phyloP scores from a whole-genome alignment of 345 rosid genomes.

The Gossypium sturtianum region DNA sequence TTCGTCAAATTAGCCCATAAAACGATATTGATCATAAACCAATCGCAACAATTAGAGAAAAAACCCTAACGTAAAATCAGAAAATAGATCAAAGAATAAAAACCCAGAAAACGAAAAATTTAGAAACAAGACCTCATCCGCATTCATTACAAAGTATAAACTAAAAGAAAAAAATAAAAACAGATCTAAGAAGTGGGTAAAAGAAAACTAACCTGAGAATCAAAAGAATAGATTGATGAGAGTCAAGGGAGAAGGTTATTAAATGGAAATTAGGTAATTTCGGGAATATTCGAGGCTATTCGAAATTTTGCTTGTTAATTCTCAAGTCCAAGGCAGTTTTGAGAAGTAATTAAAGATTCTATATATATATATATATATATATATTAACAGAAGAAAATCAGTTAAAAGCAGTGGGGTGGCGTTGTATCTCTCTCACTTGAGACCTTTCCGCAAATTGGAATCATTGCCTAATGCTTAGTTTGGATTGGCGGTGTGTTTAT shows the following conservation, averaged over 20 bases:
- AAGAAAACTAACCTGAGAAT: neutral
- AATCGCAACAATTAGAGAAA: neutral
- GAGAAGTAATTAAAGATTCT: neutral
- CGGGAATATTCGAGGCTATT: neutral
- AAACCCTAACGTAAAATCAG: neutral
- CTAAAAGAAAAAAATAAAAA: neutral
- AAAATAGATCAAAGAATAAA: neutral
- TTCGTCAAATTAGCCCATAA: neutral
- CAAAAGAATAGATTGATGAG: neutral
- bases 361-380: no score
- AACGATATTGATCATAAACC: neutral
- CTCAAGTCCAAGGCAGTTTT: neutral
- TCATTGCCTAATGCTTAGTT: no score
- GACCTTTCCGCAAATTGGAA: no score
- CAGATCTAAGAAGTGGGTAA: neutral
- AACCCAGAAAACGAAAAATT: neutral
- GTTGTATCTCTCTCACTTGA: no score
- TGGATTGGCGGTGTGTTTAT: no score
- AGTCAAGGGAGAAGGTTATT: neutral
- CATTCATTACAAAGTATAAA: neutral
- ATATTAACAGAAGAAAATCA: no score
- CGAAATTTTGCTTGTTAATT: neutral
- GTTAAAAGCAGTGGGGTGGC: no score
- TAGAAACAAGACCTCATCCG: neutral
- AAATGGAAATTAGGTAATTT: neutral